These are phyloP conservation scores for Trichoderma sp. DNA, from an alignment of 2,329 filamentous ascomycete species.

Conservation along the genomic window DNA sequence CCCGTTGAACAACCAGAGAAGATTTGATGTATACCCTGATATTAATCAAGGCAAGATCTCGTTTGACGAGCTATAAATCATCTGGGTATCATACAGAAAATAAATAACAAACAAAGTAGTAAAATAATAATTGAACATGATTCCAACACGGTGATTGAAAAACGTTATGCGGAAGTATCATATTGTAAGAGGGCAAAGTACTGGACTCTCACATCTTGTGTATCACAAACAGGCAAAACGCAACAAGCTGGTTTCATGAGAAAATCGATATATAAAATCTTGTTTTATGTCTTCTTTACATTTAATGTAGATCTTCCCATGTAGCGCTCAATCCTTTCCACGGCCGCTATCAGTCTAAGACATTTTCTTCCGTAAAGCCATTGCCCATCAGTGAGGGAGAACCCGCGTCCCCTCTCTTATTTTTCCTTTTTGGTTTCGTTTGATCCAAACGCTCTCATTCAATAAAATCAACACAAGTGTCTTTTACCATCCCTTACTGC, in stretches of 20 bases:
- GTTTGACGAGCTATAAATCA: conserved; percentile 6
- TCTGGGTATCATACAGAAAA: background rate
- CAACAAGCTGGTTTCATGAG: background rate
- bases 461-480: background rate
- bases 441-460: background rate
- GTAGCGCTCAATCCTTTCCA: background rate
- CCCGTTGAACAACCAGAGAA: conserved; percentile 76
- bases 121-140: background rate
- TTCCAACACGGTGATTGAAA: background rate
- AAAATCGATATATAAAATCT: background rate
- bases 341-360: background rate
- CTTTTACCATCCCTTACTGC: conserved; percentile 39
- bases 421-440: background rate
- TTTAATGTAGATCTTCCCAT: background rate
- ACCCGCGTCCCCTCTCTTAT: background rate
- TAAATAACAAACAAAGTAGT: background rate
- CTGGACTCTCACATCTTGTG: background rate
- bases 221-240: background rate
- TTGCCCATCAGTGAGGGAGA: background rate
- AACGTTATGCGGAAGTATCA: background rate
- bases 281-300: background rate
- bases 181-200: background rate
- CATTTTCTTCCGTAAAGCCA: background rate
- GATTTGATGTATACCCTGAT: conserved; percentile 95
- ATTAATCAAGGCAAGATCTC: conserved; percentile 59